Base-by-base conservation (phyloP, 345 rosid genomes). In the Lepidium didymum region DNA sequence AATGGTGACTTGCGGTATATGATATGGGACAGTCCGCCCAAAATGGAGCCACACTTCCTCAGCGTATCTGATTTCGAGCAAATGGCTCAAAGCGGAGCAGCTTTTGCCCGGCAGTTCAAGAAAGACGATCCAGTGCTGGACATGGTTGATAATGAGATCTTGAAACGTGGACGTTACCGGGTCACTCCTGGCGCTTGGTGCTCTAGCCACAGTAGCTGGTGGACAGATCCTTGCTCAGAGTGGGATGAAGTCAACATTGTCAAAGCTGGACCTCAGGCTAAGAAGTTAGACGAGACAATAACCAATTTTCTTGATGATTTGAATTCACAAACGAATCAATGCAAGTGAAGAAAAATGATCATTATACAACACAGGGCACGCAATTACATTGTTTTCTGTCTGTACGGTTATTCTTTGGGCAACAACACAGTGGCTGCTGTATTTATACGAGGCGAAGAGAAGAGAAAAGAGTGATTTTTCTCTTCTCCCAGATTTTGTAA, bases 1-100 rank as follows among this genome's bases (percentile, higher is more conserved):
- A 95, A 91, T 76, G 82, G 82, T 12, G 96, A 95, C 74, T 82
- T 95, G 57, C 76, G 97, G 29, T 95, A 81, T 65, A 87, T 87
- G 93, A 79, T 91, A 36, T 95, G 99, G 99, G 99, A 95, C 76
- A 89, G 83, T 78, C 97, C 99, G 15, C 98, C 98, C 0, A 89
- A 87, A 77, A 91, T 89, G 98, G 96, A 89, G 43, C 99, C 99
- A 8, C 90, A 82, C 56, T 83, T 81, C 75, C 87, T 95, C n/a
- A 80, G 72, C 40, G 12, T 51, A 14, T 79, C 90, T 0, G 90
- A 95, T 72, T 89, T 80, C 45, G 80, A 86, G 10, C 81, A 75
- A 41, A 85, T 95, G 91, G 85, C 81, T 52, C 83, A 83, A 47
- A 91, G 97, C 37, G 99, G 99, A 60, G 91, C 91, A 41, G 96